These are phyloP conservation scores for Globisporangium alternatum DNA, from an alignment of 352 stramenopile genomes.

Conservation along the genomic window DNA sequence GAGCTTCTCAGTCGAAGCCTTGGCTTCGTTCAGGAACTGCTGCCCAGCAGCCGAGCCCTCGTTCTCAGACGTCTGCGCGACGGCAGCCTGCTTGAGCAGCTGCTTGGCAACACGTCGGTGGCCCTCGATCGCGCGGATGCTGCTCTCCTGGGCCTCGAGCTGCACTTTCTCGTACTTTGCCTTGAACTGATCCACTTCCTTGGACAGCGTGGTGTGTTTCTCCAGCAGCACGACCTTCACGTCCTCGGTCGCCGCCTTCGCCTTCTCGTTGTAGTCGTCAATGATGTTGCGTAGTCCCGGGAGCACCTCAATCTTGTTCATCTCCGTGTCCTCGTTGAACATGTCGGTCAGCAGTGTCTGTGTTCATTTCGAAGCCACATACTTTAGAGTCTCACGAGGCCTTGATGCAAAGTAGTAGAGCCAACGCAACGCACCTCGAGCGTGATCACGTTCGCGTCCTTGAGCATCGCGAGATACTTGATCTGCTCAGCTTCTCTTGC, in stretches of 20 bases:
- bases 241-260: slow-evolving; percentile 77
- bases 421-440: slow-evolving; percentile 46
- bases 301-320: slow-evolving; percentile 89
- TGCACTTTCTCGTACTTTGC: slow-evolving; percentile 64
- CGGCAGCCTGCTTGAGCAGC: slow-evolving; percentile 55
- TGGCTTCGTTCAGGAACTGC: slow-evolving; percentile 81
- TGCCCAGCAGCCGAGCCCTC: slow-evolving; percentile 40
- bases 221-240: slow-evolving; percentile 79
- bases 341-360: slow-evolving; percentile 89
- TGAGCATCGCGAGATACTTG: slow-evolving; percentile 77
- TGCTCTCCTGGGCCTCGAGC: slow-evolving; percentile 63
- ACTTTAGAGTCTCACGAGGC: not conserved
- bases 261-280: slow-evolving; percentile 88
- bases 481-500: slow-evolving; percentile 72
- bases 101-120: slow-evolving; percentile 80
- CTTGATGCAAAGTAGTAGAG: not conserved
- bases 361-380: not conserved
- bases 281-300: slow-evolving; percentile 88
- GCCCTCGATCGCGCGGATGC: slow-evolving; percentile 73
- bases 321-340: slow-evolving; percentile 92
- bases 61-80: slow-evolving; percentile 27
- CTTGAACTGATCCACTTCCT: slow-evolving; percentile 60
- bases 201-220: slow-evolving; percentile 51
- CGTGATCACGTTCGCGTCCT: slow-evolving; percentile 86
- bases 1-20: slow-evolving; percentile 80